These are phyloP conservation scores for Xylaria flabelliformis DNA, from an alignment of 495 filamentous ascomycete genomes.

Conservation along the genomic window DNA sequence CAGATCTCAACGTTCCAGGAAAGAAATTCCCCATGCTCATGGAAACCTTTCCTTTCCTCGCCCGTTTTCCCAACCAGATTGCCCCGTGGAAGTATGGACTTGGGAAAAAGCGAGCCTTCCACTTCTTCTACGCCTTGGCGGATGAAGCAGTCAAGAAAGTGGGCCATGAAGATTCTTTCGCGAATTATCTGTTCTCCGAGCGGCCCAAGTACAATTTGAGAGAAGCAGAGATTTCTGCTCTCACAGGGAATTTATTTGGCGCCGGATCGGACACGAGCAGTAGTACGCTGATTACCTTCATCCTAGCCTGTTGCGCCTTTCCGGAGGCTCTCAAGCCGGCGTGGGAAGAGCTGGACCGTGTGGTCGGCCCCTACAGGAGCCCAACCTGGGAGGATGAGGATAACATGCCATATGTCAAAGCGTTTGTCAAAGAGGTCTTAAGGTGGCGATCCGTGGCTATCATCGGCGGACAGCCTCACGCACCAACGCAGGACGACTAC, in stretches of 20 bases:
- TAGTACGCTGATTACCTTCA: slow-evolving; percentile 66
- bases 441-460: slow-evolving; percentile 69
- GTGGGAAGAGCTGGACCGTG: slow-evolving; percentile 63
- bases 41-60: slow-evolving; percentile 64
- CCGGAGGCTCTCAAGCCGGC: slow-evolving; percentile 54
- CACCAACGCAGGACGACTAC: slow-evolving; percentile 63
- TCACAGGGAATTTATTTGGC: slow-evolving; percentile 68
- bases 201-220: slow-evolving; percentile 56
- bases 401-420: slow-evolving; percentile 64
- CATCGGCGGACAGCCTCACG: slow-evolving; percentile 68
- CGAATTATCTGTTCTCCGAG: slow-evolving; percentile 53
- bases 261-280: slow-evolving; percentile 72
- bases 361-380: slow-evolving; percentile 59
- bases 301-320: slow-evolving; percentile 66
- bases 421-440: slow-evolving; percentile 68
- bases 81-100: slow-evolving; percentile 67
- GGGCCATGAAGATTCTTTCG: slow-evolving; percentile 37
- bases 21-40: slow-evolving; percentile 67
- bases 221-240: slow-evolving; percentile 61
- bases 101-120: slow-evolving; percentile 53
- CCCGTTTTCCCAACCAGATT: slow-evolving; percentile 61
- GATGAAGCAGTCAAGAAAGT: slow-evolving; percentile 60
- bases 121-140: slow-evolving; percentile 64
- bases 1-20: slow-evolving; percentile 69
- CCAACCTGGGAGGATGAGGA: slow-evolving; percentile 65